Evolutionary conservation across 2,329 filamentous ascomycete genomes (phyloP).

Genomic region (Exophiala sp.): DNA sequence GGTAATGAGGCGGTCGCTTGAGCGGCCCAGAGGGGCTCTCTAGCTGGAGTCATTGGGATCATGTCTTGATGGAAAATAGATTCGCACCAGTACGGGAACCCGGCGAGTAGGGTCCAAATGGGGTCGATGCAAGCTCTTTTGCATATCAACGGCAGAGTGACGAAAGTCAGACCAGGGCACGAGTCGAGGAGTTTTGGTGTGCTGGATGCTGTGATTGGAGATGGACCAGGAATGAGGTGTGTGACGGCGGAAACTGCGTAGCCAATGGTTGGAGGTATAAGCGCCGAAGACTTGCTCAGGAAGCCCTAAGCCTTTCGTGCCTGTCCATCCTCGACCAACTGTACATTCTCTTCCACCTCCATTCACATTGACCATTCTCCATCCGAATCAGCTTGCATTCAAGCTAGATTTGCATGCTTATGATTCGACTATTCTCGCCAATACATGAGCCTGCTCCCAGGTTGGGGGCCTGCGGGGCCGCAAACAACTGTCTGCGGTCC

Average conservation of each 20-base stretch:
- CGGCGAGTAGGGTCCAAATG: not conserved
- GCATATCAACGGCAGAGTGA: constrained; percentile 6
- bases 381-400: constrained; percentile 21
- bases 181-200: constrained; percentile 4
- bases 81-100: not conserved
- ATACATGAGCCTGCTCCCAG: constrained; percentile 10
- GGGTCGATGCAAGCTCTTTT: not conserved
- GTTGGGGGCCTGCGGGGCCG: constrained; percentile 20
- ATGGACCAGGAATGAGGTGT: constrained; percentile 5
- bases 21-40: not conserved
- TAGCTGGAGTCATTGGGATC: not conserved
- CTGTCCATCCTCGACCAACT: constrained; percentile 16
- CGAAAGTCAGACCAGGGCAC: constrained; percentile 11
- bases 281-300: constrained; percentile 7
- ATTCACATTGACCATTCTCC: constrained; percentile 8
- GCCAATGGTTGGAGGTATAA: constrained; percentile 19
- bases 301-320: constrained; percentile 6
- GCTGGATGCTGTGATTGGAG: constrained; percentile 17
- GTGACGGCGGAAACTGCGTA: constrained; percentile 13
- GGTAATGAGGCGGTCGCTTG: not conserved
- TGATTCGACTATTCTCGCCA: constrained; percentile 18
- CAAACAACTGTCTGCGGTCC: constrained; percentile 24
- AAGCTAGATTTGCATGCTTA: constrained; percentile 9
- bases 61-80: not conserved
- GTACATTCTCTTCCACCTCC: constrained; percentile 11